phyloP scores from a whole-genome alignment of 805 yeast genomes.

The Kodamaea kaohsiungensis region DNA sequence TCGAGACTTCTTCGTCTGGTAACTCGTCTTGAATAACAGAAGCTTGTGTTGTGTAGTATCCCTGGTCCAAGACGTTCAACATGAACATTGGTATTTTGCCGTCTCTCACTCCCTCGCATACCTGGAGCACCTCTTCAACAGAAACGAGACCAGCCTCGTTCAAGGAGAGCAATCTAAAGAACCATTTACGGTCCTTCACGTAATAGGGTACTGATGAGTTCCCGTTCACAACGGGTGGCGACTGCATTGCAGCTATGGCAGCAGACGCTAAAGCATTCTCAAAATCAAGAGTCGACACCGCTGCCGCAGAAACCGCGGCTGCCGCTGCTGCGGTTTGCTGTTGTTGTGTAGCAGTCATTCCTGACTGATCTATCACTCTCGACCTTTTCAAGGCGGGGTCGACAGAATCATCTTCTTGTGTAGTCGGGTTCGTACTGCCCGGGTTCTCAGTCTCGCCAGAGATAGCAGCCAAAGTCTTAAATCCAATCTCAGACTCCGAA shows the following conservation, averaged over 20 bases:
- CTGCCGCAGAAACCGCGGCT: slow-evolving; percentile 7
- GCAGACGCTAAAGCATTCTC: slow-evolving; percentile 31
- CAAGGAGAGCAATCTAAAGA: slow-evolving; percentile 31
- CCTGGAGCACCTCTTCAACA: slow-evolving; percentile 31
- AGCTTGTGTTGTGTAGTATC: slow-evolving; percentile 25
- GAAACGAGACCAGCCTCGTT: slow-evolving; percentile 27
- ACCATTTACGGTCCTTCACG: slow-evolving; percentile 39
- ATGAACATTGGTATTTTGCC: slow-evolving; percentile 37
- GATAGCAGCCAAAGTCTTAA: slow-evolving; percentile 12
- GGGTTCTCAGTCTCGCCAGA: slow-evolving; percentile 11
- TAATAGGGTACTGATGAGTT: slow-evolving; percentile 27
- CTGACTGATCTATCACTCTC: slow-evolving; percentile 12
- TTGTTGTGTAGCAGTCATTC: slow-evolving; percentile 5
- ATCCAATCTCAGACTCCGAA: slow-evolving; percentile 6
- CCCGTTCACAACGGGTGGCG: slow-evolving; percentile 26
- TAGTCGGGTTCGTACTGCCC: slow-evolving; percentile 7
- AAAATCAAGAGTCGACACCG: slow-evolving; percentile 17
- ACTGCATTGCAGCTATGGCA: slow-evolving; percentile 34
- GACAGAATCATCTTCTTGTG: slow-evolving; percentile 25
- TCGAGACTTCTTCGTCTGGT: slow-evolving; percentile 31
- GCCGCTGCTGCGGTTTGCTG: slow-evolving; percentile 6
- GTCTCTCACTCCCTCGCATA: slow-evolving; percentile 40
- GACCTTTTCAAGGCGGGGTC: slow-evolving; percentile 31
- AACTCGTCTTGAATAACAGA: slow-evolving; percentile 17
- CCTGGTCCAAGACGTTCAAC: slow-evolving; percentile 36